Evolutionary conservation across 2,329 filamentous ascomycete genomes (phyloP).

Genomic region (Aspergillus floridensis): DNA sequence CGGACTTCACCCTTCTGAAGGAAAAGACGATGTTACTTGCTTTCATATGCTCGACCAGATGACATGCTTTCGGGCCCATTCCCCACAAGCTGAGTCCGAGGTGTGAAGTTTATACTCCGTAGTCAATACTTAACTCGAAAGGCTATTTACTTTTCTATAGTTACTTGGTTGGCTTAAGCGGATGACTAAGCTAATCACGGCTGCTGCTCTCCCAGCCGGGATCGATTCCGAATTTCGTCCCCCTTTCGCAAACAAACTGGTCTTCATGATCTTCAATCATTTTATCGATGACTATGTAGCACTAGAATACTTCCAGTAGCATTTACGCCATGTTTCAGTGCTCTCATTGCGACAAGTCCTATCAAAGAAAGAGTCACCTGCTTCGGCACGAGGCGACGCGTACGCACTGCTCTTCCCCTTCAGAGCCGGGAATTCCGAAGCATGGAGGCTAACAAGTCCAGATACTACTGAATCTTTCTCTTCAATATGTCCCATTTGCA

Average conservation of each 20-base stretch:
- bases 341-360: constrained; percentile 28
- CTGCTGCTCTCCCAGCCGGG: neutral
- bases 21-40: too few species aligned
- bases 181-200: neutral
- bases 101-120: too few species aligned
- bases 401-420: constrained; percentile 9
- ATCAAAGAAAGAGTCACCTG: constrained; percentile 29
- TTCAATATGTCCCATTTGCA: constrained; percentile 30
- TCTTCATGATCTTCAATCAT: neutral
- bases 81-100: too few species aligned
- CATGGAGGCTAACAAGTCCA: constrained; percentile 10
- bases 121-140: too few species aligned
- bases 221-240: neutral
- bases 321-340: constrained; percentile 26
- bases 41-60: too few species aligned
- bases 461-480: constrained; percentile 24
- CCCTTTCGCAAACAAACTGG: neutral
- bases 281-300: neutral
- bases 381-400: constrained; percentile 30
- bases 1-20: too few species aligned
- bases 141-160: too few species aligned
- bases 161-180: neutral
- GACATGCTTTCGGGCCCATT: too few species aligned
- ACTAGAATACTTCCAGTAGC: neutral
- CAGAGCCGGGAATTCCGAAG: neutral